Conservation (phyloP, 2,329 filamentous ascomycete species). For the Hymenoscyphus infarciens region DNA sequence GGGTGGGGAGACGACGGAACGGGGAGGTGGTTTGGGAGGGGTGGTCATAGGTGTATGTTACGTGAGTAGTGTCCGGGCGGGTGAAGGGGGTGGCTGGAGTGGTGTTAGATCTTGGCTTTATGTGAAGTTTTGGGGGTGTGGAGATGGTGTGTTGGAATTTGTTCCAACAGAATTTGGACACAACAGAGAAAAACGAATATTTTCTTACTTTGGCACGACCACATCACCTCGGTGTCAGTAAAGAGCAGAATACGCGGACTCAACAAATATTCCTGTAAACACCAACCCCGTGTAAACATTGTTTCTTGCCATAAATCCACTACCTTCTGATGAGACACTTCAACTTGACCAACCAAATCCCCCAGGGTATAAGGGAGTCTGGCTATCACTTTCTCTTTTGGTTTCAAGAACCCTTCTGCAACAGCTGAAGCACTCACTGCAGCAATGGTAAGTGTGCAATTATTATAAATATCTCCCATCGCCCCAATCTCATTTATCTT, state of each 20-base stretch:
- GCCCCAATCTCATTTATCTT: constrained; percentile 15
- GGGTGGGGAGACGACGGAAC: constrained; percentile 16
- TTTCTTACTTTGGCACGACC: constrained; percentile 17
- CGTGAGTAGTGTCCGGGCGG: constrained; percentile 14
- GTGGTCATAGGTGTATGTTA: constrained; percentile 8
- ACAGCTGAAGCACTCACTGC: constrained; percentile 15
- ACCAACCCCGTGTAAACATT: constrained; percentile 23
- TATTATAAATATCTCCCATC: constrained; percentile 35
- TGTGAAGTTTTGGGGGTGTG: neutral
- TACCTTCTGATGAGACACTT: constrained; percentile 10
- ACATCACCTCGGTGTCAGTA: constrained; percentile 18
- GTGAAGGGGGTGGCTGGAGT: constrained; percentile 10
- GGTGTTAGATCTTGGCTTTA: neutral
- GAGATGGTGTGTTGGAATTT: neutral
- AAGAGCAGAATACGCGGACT: constrained; percentile 16
- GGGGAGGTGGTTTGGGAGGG: constrained; percentile 6
- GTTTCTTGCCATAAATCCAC: constrained; percentile 18
- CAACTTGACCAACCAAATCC: constrained; percentile 12
- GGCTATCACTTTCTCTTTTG: constrained; percentile 11
- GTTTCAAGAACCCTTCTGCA: constrained; percentile 16
- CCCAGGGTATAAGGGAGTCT: constrained; percentile 15
- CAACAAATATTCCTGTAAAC: constrained; percentile 21
- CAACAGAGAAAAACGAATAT: neutral
- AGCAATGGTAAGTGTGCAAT: constrained; percentile 17
- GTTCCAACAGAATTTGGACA: neutral